Base-by-base conservation (phyloP, 1,284 basidiomycete genomes). In the Mycosarcoma mackinlayi region DNA sequence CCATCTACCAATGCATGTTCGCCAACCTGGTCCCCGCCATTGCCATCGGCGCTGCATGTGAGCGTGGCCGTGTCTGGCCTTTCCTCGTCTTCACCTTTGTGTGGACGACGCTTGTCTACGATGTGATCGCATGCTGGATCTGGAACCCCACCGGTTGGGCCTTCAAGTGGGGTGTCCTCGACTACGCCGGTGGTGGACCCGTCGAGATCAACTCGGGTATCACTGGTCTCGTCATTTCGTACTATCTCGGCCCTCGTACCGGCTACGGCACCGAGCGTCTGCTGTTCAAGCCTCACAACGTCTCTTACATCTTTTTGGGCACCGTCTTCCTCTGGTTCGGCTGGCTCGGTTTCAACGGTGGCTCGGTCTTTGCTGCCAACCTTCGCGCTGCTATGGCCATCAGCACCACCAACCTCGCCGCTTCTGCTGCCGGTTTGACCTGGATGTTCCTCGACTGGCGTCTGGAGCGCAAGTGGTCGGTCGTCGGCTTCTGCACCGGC, bases 331-430 rank as follows among this genome's bases (percentile, higher is more conserved):
- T 96, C 57, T 96, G 93, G 93, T 91, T 95, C 80, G 93, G 93
- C 56, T 97, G 94, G 94, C 93, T 94, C 79, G 94, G 91, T 13
- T 92, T 91, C 86, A 94, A 94, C 84, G 93, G 93, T 38, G 88
- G 88, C 14, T 92, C 90, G 49, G 91, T 93, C 9, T 93, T 93
- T 77, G 92, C 92, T 53, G 93, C 93, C 19, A 94, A 94, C 82
- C 86, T 96, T 37, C 90, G 93, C 53, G 93, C 93, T 0, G 87
- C 92, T 53, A 87, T 92, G 83, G 91, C 93, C 8, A 87, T 92
- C 53, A 92, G 92, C 88, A 92, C 92, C 80, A 92, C 93, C 53
- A 95, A 95, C 85, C 83, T 80, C 4, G 76, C 78, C 28, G 90
- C 89, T 19, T 88, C 89, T 2, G 87, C 89, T 69, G 92, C 89